Conservation (phyloP, 306 rosid species). For the Acmispon strigosus region DNA sequence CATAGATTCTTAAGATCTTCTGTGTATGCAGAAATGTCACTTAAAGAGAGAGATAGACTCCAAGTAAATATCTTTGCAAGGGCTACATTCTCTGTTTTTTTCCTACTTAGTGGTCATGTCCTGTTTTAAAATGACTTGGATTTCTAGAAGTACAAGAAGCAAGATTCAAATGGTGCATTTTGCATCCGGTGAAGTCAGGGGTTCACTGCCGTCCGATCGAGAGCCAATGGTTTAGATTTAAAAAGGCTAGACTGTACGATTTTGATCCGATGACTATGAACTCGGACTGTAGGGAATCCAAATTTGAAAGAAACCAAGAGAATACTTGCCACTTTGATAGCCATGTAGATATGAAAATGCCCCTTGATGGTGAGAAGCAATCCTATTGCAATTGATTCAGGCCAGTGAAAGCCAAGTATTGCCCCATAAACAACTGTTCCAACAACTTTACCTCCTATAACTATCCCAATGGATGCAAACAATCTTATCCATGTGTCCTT, state of each 20-base stretch:
- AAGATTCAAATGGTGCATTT: not conserved
- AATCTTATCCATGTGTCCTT: constrained; percentile 49
- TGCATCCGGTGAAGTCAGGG: not conserved
- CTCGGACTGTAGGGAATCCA: no score
- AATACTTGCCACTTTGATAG: constrained; percentile 60
- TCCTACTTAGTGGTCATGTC: not conserved
- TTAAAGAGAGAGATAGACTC: not conserved
- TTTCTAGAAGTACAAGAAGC: not conserved
- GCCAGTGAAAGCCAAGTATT: constrained; percentile 75
- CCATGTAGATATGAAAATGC: constrained; percentile 84
- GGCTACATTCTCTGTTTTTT: not conserved
- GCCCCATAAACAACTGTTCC: constrained; percentile 66
- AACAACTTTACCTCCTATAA: constrained; percentile 46
- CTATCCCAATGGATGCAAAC: constrained; percentile 31
- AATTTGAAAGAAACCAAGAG: not conserved
- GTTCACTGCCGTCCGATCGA: no score
- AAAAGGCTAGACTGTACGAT: no score
- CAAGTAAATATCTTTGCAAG: not conserved
- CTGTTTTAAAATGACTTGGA: not conserved
- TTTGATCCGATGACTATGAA: no score
- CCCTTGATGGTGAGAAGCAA: constrained; percentile 81
- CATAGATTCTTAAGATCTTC: no score
- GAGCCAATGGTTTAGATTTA: no score
- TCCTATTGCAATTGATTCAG: constrained; percentile 80
- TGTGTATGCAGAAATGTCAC: not conserved